Percentiles rank a stretch among this genome's conserved stretches.
Evolutionary conservation across 805 yeast genomes (phyloP).

Genomic region (Metschnikowia gelsemii): DNA sequence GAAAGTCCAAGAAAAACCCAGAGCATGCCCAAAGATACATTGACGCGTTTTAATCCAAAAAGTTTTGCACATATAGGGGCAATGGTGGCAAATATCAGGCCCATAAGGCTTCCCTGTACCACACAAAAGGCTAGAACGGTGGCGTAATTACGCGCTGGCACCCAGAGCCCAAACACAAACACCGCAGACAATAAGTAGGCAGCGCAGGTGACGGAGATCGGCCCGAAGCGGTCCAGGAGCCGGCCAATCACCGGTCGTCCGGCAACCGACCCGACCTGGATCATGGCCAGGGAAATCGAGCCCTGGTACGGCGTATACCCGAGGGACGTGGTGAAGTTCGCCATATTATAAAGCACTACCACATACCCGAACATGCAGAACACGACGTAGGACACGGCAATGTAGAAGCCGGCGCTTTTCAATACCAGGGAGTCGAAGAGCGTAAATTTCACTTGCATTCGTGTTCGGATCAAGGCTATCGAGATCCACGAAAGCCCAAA

Average conservation of each 20-base stretch:
- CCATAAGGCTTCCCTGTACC: slow-evolving; percentile 58
- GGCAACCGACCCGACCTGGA: slow-evolving; percentile 52
- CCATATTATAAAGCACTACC: slow-evolving; percentile 54
- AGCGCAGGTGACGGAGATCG: slow-evolving; percentile 42
- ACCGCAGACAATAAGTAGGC: slow-evolving; percentile 29
- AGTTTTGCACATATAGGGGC: slow-evolving; percentile 53
- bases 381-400: slow-evolving; percentile 40
- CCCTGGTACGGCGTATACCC: slow-evolving; percentile 59
- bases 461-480: slow-evolving; percentile 17
- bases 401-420: slow-evolving; percentile 42
- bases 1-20: slow-evolving; percentile 53
- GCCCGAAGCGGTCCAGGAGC: slow-evolving; percentile 51
- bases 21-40: slow-evolving; percentile 48
- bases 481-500: slow-evolving; percentile 18
- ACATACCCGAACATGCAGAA: slow-evolving; percentile 62
- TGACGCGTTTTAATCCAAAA: slow-evolving; percentile 53
- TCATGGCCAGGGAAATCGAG: slow-evolving; percentile 58
- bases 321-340: slow-evolving; percentile 57
- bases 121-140: slow-evolving; percentile 54
- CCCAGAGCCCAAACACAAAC: slow-evolving; percentile 38
- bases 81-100: slow-evolving; percentile 56
- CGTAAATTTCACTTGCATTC: slow-evolving; percentile 25
- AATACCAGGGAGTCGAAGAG: slow-evolving; percentile 43
- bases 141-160: slow-evolving; percentile 50
- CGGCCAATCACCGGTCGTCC: slow-evolving; percentile 60